Conservation (phyloP, 73 alveolate species). For the Paraurostyla sp. region DNA sequence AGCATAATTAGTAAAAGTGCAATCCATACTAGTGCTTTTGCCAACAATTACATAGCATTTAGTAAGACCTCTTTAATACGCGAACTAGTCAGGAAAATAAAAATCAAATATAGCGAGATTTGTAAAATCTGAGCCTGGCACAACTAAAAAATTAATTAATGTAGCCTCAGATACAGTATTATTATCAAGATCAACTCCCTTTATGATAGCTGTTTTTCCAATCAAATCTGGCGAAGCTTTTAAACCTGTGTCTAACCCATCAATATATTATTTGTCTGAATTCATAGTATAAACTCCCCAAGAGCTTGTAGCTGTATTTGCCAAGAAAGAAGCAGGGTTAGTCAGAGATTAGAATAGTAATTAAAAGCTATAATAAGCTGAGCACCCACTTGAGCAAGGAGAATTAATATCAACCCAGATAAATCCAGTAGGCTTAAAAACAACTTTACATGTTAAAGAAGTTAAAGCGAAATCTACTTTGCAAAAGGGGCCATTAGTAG, state of each 20-base stretch:
- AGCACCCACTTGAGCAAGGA: constrained; percentile 31
- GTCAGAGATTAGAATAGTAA: neutral
- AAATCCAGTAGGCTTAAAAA: neutral
- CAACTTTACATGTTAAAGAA: neutral
- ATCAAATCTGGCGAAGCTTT: constrained; percentile 60
- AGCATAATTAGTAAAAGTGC: constrained; percentile 54
- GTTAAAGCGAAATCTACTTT: neutral
- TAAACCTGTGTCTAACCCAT: constrained; percentile 10
- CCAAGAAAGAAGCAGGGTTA: constrained; percentile 31
- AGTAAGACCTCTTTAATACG: neutral
- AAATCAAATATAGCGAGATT: constrained; percentile 12
- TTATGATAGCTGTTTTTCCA: constrained; percentile 64
- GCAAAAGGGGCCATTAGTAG: constrained; percentile 53
- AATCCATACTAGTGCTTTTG: constrained; percentile 17
- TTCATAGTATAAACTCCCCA: constrained; percentile 53
- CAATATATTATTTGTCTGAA: constrained; percentile 26
- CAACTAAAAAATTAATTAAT: constrained; percentile 16
- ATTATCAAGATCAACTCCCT: constrained; percentile 24
- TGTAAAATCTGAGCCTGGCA: constrained; percentile 59
- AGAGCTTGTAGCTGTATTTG: constrained; percentile 18
- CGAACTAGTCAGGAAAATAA: constrained; percentile 62
- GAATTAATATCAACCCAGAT: constrained; percentile 11
- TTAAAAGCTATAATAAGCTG: constrained; percentile 5
- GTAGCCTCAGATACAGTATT: constrained; percentile 28
- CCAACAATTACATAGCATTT: constrained; percentile 37